Base-by-base conservation (phyloP, 257 asterid species). In the Petunia secreta region DNA sequence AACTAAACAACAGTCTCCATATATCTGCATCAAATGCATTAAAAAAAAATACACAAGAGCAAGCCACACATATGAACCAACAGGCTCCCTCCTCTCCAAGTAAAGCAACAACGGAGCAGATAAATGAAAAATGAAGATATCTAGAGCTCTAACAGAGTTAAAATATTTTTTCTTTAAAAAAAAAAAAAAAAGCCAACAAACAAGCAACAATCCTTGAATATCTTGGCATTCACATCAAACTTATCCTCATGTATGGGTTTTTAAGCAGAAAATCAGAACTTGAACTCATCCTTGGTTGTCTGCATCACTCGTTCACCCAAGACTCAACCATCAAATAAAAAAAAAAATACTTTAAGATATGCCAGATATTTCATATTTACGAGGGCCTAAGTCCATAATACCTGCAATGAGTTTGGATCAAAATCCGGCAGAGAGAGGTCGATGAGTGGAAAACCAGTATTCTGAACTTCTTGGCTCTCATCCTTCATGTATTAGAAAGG, bases 321-420 rank as follows among this genome's bases (percentile, higher is more conserved):
- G 75, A n/a, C 38, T 34, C 62, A 71, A 37, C 60, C 44, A 71
- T 71, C 77, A 71, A 48, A 48, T 48, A 48, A 6, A 10, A 71
- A 2, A 34, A 43, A 2, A 34, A 43, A 46, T 67, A 50, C 67
- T 54, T 79, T 53, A 63, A 78, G 43, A 53, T 59, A 46, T 41
- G 14, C 44, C 63, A 44, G 63, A 48, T 44, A 15, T 75, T 13
- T 48, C 44, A 34, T 71, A 11, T 1, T 71, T 48, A 71, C 2
- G 44, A 71, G 77, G 62, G 77, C 43, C 48, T 11, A 63, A 48
- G 71, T 39, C 59, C 77, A 43, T 75, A 65, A 71, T 87, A 92
- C 97, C 98, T 94, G 97, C 85, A 94, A 89, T 86, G 89, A 69
- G 78, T 71, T 87, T 80, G 88, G 87, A 88, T 92, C 97, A 84